Percentiles rank a stretch among this genome's conserved stretches.
These are phyloP conservation scores for Coemansia sp. DNA, from an alignment of 192 early-diverging fungal genomes.

Conservation along the genomic window DNA sequence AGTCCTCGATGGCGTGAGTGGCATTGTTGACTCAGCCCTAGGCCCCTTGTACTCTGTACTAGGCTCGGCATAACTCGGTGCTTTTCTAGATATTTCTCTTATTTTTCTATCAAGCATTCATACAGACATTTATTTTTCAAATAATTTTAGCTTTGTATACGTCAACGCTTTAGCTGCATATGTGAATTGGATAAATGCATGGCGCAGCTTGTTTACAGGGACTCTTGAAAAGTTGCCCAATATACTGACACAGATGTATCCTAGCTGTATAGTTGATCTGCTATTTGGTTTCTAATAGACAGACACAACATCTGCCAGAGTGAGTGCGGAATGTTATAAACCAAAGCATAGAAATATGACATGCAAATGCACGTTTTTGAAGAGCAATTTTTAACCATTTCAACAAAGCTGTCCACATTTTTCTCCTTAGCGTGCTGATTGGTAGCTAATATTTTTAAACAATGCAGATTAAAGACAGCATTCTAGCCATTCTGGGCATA, in stretches of 20 bases:
- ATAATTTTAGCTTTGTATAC: not conserved
- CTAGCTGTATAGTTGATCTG: not conserved
- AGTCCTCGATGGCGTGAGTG: constrained; percentile 47
- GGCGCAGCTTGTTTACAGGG: not conserved
- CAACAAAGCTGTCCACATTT: not conserved
- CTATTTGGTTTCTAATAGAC: not conserved
- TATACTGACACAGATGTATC: not conserved
- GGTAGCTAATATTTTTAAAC: not conserved
- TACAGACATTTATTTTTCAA: not conserved
- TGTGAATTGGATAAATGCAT: not conserved
- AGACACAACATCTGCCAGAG: not conserved
- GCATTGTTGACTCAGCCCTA: constrained; percentile 51
- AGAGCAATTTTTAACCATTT: not conserved
- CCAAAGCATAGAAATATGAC: not conserved
- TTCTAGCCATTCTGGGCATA: constrained; percentile 3
- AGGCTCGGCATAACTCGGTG: not conserved
- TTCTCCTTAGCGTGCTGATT: not conserved
- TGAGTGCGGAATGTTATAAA: not conserved
- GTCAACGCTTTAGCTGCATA: not conserved
- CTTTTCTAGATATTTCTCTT: not conserved
- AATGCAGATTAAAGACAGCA: constrained; percentile 9
- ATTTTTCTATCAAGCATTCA: too few species aligned
- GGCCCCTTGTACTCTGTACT: constrained; percentile 49
- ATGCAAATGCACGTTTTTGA: not conserved
- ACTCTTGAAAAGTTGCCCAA: not conserved